Percentiles rank a stretch among this genome's conserved stretches.
Evolutionary conservation across 208 protist species (phyloP).

Genomic region (Acanthamoeba castellanii): DNA sequence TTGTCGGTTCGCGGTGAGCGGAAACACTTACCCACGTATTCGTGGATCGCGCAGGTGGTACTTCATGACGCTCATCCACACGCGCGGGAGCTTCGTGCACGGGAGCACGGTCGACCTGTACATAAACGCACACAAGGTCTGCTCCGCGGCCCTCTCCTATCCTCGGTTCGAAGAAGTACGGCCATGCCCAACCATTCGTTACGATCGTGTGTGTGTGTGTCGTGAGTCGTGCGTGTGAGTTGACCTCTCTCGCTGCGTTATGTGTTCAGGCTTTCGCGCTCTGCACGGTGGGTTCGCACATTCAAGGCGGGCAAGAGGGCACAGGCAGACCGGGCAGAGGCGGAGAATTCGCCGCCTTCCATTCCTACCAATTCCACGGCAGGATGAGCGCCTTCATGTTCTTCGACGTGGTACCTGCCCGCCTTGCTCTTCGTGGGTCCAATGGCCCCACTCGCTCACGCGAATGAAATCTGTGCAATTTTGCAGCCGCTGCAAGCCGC

Average conservation of each 20-base stretch:
- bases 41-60: slow-evolving; percentile 18
- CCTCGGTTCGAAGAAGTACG: slow-evolving; percentile 63
- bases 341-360: slow-evolving; percentile 48
- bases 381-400: slow-evolving; percentile 63
- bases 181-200: background rate
- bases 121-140: slow-evolving; percentile 58
- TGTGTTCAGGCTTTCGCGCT: slow-evolving; percentile 30
- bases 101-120: slow-evolving; percentile 51
- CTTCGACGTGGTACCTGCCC: slow-evolving; percentile 13
- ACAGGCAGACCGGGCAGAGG: background rate
- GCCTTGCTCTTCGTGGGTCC: background rate
- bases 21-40: background rate
- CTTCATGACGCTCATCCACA: slow-evolving; percentile 49
- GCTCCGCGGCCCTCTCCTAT: slow-evolving; percentile 25
- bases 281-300: slow-evolving; percentile 65
- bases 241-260: background rate
- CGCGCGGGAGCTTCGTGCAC: slow-evolving; percentile 35
- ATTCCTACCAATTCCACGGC: slow-evolving; percentile 49
- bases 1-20: too few species aligned
- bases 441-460: background rate
- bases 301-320: slow-evolving; percentile 34
- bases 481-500: slow-evolving; percentile 29
- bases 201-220: background rate
- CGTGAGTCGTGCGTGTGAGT: background rate
- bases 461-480: background rate